Evolutionary conservation across 306 rosid genomes (phyloP), one percentile per base, ranked within the genome.

Genomic region (Coriaria nepalensis): DNA sequence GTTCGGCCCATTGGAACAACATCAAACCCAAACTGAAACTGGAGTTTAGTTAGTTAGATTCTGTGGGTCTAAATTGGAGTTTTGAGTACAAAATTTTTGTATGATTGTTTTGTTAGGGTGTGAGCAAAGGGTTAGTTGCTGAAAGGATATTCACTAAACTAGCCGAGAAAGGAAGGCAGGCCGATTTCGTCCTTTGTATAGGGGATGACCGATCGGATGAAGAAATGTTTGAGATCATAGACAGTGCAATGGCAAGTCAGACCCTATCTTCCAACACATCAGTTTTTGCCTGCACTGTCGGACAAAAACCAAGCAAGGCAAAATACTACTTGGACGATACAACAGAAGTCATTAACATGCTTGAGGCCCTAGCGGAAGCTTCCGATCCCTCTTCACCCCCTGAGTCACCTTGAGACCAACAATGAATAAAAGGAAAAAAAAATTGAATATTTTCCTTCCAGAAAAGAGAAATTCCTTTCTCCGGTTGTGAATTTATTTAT

Each of bases 251-350:
- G 38, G 53, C 48, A 6, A 72, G 51, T 48, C 56, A 73, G 34
- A 38, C 53, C 14, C 65, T 73, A 12, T 71, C 87, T 20, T 49
- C 68, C 8, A 63, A 48, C 65, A 57, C 75, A 4, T 43, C 35
- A 2, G 80, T 73, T 7, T 79, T 75, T 42, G 87, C 87, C 4
- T 79, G 87, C 58, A 79, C 87, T 0, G 87, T 79, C 13, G 87
- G 87, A 57, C 82, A 76, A 66, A 79, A 79, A 62, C 87, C 87
- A 35, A 79, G 87, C 70, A 79, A 75, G 57, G 87, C 87, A 6
- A 73, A 76, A 59, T 79, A 79, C 62, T 79, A 75, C 55, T 59
- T 79, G 68, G 87, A 79, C 59, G 87, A 79, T 64, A 68, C 87
- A 36, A 32, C 6, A 9, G 83, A 79, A 40, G 87, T 79, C 29